These are phyloP conservation scores for Kickxella alabastrina DNA, from an alignment of 192 early-diverging fungal genomes.

Conservation along the genomic window DNA sequence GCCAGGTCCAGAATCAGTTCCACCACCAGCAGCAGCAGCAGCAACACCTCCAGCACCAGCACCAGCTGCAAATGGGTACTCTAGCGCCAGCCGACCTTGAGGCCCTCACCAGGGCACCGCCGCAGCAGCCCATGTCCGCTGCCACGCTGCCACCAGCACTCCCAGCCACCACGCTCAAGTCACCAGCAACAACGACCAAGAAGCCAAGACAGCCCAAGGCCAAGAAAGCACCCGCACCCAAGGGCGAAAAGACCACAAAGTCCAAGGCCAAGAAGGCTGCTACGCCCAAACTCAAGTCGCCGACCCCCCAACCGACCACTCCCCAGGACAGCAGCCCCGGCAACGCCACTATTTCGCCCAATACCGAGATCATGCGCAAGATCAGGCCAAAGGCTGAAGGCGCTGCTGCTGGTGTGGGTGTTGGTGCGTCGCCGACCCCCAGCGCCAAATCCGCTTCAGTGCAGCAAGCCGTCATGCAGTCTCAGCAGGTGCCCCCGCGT, in stretches of 20 bases:
- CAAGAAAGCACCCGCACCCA: conserved; percentile 25
- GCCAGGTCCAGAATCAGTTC: too few species aligned
- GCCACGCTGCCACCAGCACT: too few species aligned
- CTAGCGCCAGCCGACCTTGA: conserved; percentile 43
- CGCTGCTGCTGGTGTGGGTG: background rate
- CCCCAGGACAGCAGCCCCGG: background rate
- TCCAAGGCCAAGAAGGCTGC: conserved; percentile 23
- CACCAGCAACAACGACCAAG: conserved; percentile 20
- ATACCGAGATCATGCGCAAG: conserved; percentile 15
- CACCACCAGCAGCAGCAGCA: too few species aligned
- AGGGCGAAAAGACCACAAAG: conserved; percentile 14
- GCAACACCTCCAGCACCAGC: too few species aligned
- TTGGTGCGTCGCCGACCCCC: conserved; percentile 31
- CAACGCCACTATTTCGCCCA: conserved; percentile 7
- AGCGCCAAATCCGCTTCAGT: conserved; percentile 45
- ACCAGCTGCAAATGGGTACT: conserved; percentile 12
- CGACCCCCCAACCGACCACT: conserved; percentile 23
- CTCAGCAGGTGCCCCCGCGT: conserved; percentile 1
- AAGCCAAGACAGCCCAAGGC: conserved; percentile 39
- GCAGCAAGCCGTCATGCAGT: too few species aligned
- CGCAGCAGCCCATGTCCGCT: background rate
- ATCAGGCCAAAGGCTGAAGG: conserved; percentile 41
- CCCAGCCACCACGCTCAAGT: too few species aligned
- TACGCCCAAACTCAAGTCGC: conserved; percentile 47
- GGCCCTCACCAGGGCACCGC: conserved; percentile 4